These are phyloP conservation scores for Phellinidium pouzarii DNA, from an alignment of 1,284 basidiomycete genomes.

Conservation along the genomic window DNA sequence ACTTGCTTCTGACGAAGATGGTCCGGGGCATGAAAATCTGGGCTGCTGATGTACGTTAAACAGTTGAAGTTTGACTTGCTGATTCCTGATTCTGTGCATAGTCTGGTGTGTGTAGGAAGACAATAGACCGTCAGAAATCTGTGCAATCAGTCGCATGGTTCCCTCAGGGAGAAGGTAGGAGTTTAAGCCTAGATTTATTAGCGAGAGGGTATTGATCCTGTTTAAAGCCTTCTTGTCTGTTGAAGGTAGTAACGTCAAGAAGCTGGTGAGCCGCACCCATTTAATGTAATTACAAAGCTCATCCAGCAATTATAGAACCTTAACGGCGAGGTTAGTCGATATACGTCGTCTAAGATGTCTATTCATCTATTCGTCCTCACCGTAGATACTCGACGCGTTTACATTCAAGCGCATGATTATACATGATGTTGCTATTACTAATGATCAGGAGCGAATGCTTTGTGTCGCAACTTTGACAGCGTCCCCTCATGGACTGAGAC, in stretches of 20 bases:
- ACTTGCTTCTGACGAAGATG: conserved; percentile 58
- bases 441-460: conserved; percentile 57
- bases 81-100: conserved; percentile 25
- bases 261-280: conserved; percentile 32
- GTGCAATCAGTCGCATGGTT: conserved; percentile 72
- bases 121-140: conserved; percentile 53
- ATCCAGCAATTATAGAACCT: conserved; percentile 36
- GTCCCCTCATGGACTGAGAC: conserved; percentile 57
- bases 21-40: conserved; percentile 69
- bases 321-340: conserved; percentile 37
- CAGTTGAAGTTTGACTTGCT: background rate
- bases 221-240: conserved; percentile 49
- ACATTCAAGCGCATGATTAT: conserved; percentile 60
- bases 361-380: background rate
- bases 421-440: conserved; percentile 68
- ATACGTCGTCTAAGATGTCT: background rate
- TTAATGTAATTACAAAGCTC: background rate
- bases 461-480: conserved; percentile 64
- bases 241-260: conserved; percentile 43
- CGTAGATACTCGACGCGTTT: conserved; percentile 32
- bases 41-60: conserved; percentile 47
- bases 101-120: conserved; percentile 68
- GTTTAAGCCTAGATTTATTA: background rate
- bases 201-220: background rate
- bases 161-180: conserved; percentile 55